phyloP scores from a whole-genome alignment of 495 filamentous ascomycete species.

The Endocarpon pusillum region DNA sequence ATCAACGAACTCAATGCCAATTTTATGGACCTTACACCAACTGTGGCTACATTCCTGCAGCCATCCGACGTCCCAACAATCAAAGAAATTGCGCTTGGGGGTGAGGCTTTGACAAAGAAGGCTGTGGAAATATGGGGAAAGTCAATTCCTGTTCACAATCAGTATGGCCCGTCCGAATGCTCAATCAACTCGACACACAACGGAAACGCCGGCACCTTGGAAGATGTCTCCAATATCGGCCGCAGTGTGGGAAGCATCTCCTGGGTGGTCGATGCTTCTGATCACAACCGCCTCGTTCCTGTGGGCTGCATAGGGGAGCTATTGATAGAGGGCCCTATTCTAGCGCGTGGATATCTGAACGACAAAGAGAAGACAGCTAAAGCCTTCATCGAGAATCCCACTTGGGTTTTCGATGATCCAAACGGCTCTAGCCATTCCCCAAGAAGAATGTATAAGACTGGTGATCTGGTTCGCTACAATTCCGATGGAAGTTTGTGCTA shows the following conservation, averaged over 20 bases:
- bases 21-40: conserved; percentile 20
- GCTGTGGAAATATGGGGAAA: conserved; percentile 7
- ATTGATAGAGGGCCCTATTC: conserved; percentile 39
- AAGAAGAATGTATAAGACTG: conserved; percentile 25
- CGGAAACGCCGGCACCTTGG: not conserved
- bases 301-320: conserved; percentile 44
- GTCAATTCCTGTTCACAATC: conserved; percentile 11
- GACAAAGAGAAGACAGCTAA: conserved; percentile 19
- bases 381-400: conserved; percentile 31
- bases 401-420: conserved; percentile 20
- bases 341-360: conserved; percentile 34
- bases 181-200: conserved; percentile 17
- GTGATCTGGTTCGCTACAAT: conserved; percentile 36
- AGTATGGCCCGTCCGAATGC: conserved; percentile 24
- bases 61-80: conserved; percentile 10
- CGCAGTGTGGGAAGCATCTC: conserved; percentile 10
- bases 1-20: conserved; percentile 22
- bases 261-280: conserved; percentile 40
- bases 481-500: conserved; percentile 28
- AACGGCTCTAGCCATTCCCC: conserved; percentile 1
- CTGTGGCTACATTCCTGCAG: conserved; percentile 7
- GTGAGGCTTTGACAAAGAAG: conserved; percentile 8
- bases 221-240: conserved; percentile 13
- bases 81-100: conserved; percentile 9
- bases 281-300: conserved; percentile 35